Evolutionary conservation across 371 early-diverging fungal species (phyloP).

Genomic region (Saksenaea vasiformis): DNA sequence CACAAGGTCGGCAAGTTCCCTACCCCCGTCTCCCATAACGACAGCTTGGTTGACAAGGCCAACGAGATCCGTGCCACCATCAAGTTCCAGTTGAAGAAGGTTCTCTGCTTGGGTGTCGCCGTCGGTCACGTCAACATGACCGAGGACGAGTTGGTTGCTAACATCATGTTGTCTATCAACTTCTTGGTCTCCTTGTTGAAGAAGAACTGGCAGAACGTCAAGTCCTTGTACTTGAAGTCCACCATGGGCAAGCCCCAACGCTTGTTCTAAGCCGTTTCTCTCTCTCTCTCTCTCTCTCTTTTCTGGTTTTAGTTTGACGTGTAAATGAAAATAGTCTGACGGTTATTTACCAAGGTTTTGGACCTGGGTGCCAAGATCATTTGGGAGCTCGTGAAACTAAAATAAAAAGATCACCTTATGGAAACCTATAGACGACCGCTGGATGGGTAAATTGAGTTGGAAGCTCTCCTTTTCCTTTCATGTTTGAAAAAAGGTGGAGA

Average conservation of each 20-base stretch:
- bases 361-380: slow-evolving; percentile 32
- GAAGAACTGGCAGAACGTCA: slow-evolving; percentile 99
- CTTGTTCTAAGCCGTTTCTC: slow-evolving; percentile 55
- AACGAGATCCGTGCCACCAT: slow-evolving; percentile 94
- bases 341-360: slow-evolving; percentile 39
- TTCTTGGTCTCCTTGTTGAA: slow-evolving; percentile 95
- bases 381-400: slow-evolving; percentile 33
- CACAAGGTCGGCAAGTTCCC: slow-evolving; percentile 97
- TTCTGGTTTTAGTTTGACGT: slow-evolving; percentile 2
- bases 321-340: slow-evolving; percentile 23
- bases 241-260: slow-evolving; percentile 92
- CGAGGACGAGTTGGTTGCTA: slow-evolving; percentile 90
- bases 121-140: slow-evolving; percentile 95
- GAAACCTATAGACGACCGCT: too few relatives aligned
- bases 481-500: too few relatives aligned
- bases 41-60: slow-evolving; percentile 86
- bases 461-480: too few relatives aligned
- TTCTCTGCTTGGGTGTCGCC: slow-evolving; percentile 94
- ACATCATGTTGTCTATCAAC: slow-evolving; percentile 96
- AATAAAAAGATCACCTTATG: neutral
- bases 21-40: slow-evolving; percentile 90
- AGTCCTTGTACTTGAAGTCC: slow-evolving; percentile 95
- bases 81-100: slow-evolving; percentile 99
- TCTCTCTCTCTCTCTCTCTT: too few relatives aligned
- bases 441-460: too few relatives aligned